A percentile compares a stretch with the other conserved stretches of the same genome.
These are phyloP conservation scores for Yamadazyma pseudoaaseri DNA, from an alignment of 1,139 yeast genomes.

Conservation along the genomic window DNA sequence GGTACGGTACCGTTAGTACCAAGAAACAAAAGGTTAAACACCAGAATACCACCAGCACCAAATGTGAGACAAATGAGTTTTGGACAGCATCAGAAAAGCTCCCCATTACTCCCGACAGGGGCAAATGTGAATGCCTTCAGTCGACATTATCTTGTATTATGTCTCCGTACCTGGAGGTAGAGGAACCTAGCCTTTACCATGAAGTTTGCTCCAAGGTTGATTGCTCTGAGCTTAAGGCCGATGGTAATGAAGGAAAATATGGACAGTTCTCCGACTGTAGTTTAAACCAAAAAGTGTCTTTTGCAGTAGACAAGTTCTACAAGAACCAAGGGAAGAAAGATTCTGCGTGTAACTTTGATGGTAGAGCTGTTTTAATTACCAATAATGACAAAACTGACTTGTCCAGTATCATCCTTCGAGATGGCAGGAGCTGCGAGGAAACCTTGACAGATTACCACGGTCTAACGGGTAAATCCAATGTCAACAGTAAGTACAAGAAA, in stretches of 20 bases:
- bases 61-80: slow-evolving; percentile 10
- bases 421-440: slow-evolving; percentile 28
- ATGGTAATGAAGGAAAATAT: slow-evolving; percentile 51
- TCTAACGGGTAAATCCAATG: not conserved
- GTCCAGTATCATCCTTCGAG: slow-evolving; percentile 19
- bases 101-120: slow-evolving; percentile 56
- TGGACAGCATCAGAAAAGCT: slow-evolving; percentile 47
- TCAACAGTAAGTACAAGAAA: not conserved
- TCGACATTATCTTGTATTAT: slow-evolving; percentile 50
- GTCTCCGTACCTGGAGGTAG: slow-evolving; percentile 28
- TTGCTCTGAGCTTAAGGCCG: slow-evolving; percentile 49
- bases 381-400: slow-evolving; percentile 22
- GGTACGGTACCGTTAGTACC: slow-evolving; percentile 35
- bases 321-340: slow-evolving; percentile 25
- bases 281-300: slow-evolving; percentile 49
- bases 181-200: slow-evolving; percentile 34
- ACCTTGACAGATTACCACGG: slow-evolving; percentile 4
- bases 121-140: slow-evolving; percentile 57
- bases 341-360: slow-evolving; percentile 36
- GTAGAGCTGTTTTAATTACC: slow-evolving; percentile 34
- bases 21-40: slow-evolving; percentile 17
- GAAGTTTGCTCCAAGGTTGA: slow-evolving; percentile 50
- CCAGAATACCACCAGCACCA: slow-evolving; percentile 5
- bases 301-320: slow-evolving; percentile 51
- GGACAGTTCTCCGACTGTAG: slow-evolving; percentile 62